Base-by-base conservation (phyloP, 139 green algal species). In the Penium margaritaceum region DNA sequence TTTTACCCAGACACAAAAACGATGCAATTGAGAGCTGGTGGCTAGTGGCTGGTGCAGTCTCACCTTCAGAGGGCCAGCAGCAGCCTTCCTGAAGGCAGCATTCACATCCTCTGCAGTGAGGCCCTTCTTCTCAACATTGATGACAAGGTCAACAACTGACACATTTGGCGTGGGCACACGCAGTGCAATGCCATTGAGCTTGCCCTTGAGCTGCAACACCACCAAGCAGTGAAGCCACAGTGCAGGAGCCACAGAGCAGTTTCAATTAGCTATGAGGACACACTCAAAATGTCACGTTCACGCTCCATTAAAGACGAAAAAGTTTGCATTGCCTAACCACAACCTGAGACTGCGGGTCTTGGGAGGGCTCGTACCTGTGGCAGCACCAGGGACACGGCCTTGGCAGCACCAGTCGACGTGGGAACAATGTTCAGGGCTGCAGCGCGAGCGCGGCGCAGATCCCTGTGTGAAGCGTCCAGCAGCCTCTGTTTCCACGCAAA, bases 31-130 rank as follows among this genome's bases (percentile, higher is more conserved):
- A n/a, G n/a, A n/a, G n/a, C n/a, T n/a, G n/a, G n/a, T n/a, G n/a
- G n/a, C n/a, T n/a, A n/a, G n/a, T n/a, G n/a, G n/a, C n/a, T n/a
- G n/a, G n/a, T n/a, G n/a, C n/a, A n/a, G n/a, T 5, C 27, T 12
- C 29, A 72, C 64, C 54, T 79, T 79, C 6, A 78, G 27, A 39
- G 85, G 78, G 65, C 91, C 92, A 14, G 84, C 76, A 62, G 88
- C 80, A 5, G 90, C 92, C 86, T 93, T 85, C 27, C 86, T 82
- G 90, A 99, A 96, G 44, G 92, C 92, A 39, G 85, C 87, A 85
- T 99, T 99, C 3, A 99, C 94, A 85, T 98, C 94, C 90, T 99
- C 94, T 17, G 94, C 92, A n/a, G n/a, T n/a, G 36, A 96, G 90
- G 32, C 91, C 96, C 90, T 98, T 98, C 91, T 98, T 97, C 87